phyloP scores from a whole-genome alignment of 306 rosid species.

The Quercus aquifolioides region DNA sequence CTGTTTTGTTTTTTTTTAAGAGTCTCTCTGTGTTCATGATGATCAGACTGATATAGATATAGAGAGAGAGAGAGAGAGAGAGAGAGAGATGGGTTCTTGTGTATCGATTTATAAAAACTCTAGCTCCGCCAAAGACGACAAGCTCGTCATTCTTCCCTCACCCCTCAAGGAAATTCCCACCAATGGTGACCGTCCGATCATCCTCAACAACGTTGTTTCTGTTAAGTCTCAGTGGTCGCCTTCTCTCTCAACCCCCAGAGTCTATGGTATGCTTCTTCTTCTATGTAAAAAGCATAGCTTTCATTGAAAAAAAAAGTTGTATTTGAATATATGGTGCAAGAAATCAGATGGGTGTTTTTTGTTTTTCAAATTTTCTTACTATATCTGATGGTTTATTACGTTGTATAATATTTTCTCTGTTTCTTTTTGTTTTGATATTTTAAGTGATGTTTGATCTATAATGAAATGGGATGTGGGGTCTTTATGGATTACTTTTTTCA shows the following conservation, averaged over 20 bases:
- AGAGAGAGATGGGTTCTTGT: slow-evolving; percentile 66
- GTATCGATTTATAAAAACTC: slow-evolving; percentile 52
- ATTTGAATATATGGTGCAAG: slow-evolving; percentile 1
- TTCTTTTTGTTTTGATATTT: slow-evolving; percentile 11
- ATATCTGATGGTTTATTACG: background rate
- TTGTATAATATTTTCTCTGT: background rate
- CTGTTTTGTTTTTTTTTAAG: background rate
- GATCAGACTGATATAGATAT: slow-evolving; percentile 32
- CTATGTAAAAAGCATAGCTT: background rate
- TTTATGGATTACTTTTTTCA: slow-evolving; percentile 4
- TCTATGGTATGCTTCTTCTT: slow-evolving; percentile 30
- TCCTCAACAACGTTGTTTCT: slow-evolving; percentile 22
- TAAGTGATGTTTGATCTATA: slow-evolving; percentile 13
- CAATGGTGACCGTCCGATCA: slow-evolving; percentile 35
- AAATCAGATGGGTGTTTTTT: slow-evolving; percentile 6
- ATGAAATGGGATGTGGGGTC: slow-evolving; percentile 21
- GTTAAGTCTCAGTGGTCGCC: slow-evolving; percentile 48
- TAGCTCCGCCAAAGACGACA: slow-evolving; percentile 47
- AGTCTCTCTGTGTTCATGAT: slow-evolving; percentile 22
- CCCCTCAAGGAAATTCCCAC: slow-evolving; percentile 49
- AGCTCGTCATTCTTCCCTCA: slow-evolving; percentile 54
- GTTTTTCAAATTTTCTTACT: background rate
- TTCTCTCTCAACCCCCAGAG: slow-evolving; percentile 39
- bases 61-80: background rate
- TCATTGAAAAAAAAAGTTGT: background rate